A percentile compares a stretch with the other conserved stretches of the same genome.
These are phyloP conservation scores for Rugonectria rugulosa DNA, from an alignment of 2,329 filamentous ascomycete species.

Conservation along the genomic window DNA sequence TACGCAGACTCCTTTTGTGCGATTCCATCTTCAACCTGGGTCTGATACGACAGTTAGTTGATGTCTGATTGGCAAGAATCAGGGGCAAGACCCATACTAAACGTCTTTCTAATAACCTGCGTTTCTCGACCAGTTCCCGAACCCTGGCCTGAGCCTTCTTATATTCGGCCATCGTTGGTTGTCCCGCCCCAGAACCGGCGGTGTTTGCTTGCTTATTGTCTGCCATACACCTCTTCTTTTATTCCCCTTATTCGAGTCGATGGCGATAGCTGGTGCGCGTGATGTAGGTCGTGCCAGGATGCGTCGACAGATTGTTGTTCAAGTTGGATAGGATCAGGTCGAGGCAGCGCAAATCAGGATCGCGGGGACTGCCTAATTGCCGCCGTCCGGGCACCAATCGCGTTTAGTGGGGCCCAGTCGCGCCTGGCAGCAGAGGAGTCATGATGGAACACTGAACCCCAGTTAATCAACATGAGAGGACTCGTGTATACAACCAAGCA, in stretches of 20 bases:
- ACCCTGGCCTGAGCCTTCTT: slow-evolving; percentile 58
- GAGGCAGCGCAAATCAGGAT: slow-evolving; percentile 11
- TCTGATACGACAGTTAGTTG: too few relatives aligned
- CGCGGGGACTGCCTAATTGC: slow-evolving; percentile 15
- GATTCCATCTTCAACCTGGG: slow-evolving; percentile 77
- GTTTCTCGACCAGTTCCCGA: slow-evolving; percentile 56
- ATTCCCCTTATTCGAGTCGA: background rate
- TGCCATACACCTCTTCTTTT: slow-evolving; percentile 39
- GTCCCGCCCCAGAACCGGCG: slow-evolving; percentile 36
- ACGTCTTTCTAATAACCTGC: slow-evolving; percentile 47
- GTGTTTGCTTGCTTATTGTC: slow-evolving; percentile 41
- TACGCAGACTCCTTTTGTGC: slow-evolving; percentile 85
- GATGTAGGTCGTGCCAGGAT: background rate
- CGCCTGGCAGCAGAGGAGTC: too few relatives aligned
- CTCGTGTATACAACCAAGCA: too few relatives aligned
- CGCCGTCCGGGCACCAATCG: slow-evolving; percentile 5
- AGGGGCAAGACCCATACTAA: slow-evolving; percentile 42
- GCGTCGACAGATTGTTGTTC: slow-evolving; percentile 5
- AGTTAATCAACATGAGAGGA: too few relatives aligned
- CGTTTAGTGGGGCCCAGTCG: background rate
- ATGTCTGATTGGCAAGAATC: too few relatives aligned
- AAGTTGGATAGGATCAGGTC: slow-evolving; percentile 11
- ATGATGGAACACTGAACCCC: too few relatives aligned
- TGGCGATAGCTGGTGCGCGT: background rate
- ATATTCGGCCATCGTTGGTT: slow-evolving; percentile 55